A percentile compares a stretch with the other conserved stretches of the same genome.
Evolutionary conservation across 2,329 filamentous ascomycete species (phyloP).

Genomic region (Diaporthe ilicicola): DNA sequence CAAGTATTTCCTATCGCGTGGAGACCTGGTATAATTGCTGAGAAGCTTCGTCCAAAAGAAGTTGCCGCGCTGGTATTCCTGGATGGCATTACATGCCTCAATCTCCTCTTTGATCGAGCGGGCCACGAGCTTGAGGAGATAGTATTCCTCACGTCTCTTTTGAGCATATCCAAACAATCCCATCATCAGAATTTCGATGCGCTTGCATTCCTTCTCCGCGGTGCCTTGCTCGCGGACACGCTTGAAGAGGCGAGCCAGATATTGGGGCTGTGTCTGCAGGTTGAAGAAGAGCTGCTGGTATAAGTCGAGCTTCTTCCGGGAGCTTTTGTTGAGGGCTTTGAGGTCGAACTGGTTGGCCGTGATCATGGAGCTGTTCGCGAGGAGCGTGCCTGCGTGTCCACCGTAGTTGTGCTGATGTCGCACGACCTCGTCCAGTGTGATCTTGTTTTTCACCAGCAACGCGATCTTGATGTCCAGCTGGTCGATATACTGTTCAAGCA

Average conservation of each 20-base stretch:
- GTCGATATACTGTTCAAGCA: slow-evolving; percentile 97
- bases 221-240: slow-evolving; percentile 84
- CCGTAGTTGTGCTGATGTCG: slow-evolving; percentile 97
- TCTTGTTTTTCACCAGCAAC: slow-evolving; percentile 98
- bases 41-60: slow-evolving; percentile 94
- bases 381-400: slow-evolving; percentile 82
- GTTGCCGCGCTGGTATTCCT: slow-evolving; percentile 88
- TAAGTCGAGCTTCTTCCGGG: slow-evolving; percentile 91
- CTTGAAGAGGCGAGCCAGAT: slow-evolving; percentile 88
- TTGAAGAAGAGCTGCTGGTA: slow-evolving; percentile 99
- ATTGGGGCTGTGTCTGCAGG: slow-evolving; percentile 94
- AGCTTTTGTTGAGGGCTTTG: slow-evolving; percentile 97
- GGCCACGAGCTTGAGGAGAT: slow-evolving; percentile 87
- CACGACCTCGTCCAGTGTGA: slow-evolving; percentile 96
- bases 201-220: slow-evolving; percentile 90
- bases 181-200: slow-evolving; percentile 94
- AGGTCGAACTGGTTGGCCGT: slow-evolving; percentile 94
- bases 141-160: slow-evolving; percentile 96
- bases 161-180: slow-evolving; percentile 96
- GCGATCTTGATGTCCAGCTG: slow-evolving; percentile 99
- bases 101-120: slow-evolving; percentile 88
- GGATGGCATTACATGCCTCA: slow-evolving; percentile 73
- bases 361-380: slow-evolving; percentile 88
- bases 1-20: slow-evolving; percentile 90
- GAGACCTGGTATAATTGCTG: slow-evolving; percentile 86